Conservation (phyloP, 1,284 basidiomycete genomes). For the Sporisorium exsertum region DNA sequence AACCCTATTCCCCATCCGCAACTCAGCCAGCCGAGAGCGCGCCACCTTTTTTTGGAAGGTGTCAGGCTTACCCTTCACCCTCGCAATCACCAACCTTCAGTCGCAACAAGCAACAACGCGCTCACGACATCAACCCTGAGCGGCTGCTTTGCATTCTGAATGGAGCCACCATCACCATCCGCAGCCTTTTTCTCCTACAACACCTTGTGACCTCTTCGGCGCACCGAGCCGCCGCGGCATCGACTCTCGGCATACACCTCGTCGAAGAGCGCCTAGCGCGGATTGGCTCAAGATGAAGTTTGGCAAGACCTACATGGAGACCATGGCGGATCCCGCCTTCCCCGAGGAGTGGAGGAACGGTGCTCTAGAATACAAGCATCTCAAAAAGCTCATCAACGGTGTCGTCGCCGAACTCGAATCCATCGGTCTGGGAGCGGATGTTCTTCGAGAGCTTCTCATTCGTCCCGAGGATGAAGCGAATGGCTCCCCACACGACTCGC, state of each 20-base stretch:
- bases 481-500: background rate
- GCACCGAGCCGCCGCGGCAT: background rate
- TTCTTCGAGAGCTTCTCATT: constrained; percentile 73
- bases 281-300: constrained; percentile 77
- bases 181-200: background rate
- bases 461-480: constrained; percentile 36
- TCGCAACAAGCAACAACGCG: background rate
- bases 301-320: constrained; percentile 80
- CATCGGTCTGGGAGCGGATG: constrained; percentile 79
- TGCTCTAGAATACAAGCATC: constrained; percentile 88
- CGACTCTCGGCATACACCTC: background rate
- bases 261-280: constrained; percentile 20
- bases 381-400: constrained; percentile 92
- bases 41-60: background rate
- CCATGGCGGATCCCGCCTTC: constrained; percentile 76
- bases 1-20: too few relatives aligned
- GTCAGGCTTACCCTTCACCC: constrained; percentile 1
- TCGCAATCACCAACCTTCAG: background rate
- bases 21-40: background rate
- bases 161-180: background rate
- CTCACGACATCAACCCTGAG: background rate
- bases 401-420: constrained; percentile 83
- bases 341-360: constrained; percentile 80
- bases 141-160: background rate
- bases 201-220: background rate